Base-by-base conservation (phyloP, 345 rosid genomes). In the Syzygium jambos region DNA sequence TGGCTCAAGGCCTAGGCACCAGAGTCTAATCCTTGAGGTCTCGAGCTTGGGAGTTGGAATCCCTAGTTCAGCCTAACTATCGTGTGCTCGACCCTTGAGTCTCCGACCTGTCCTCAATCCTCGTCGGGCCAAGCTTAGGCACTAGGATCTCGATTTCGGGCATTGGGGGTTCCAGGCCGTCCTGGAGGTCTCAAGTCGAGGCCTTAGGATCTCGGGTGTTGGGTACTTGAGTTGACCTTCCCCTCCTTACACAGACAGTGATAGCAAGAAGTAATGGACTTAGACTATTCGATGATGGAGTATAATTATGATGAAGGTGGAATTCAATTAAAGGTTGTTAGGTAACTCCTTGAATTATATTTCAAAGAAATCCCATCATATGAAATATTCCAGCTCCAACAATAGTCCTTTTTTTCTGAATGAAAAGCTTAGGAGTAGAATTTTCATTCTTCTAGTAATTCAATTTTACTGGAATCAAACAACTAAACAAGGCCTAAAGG, bases 91-190 rank as follows among this genome's bases (percentile, higher is more conserved):
- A 63, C 0, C 0, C 19, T 5, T 6, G 73, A 0, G 34, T 29
- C 77, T 63, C 77, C 1, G 1, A 6, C 77, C 19, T 2, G 0
- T n/a, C 1, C 38, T 63, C 21, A 0, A 10, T 63, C 38, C 0
- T 63, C 0, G 10, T 19, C 4, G 9, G 14, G 5, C 38, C 77
- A 63, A 63, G 77, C 38, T 1, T 63, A n/a, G 2, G 77, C 77
- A 14, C 38, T 29, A 63, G 19, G 77, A 27, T 63, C 10, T 63
- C 38, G 0, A n/a, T 29, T 14, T 63, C 16, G 14, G 30, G 68
- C 0, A 0, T 13, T 7, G 23, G 16, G 30, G 30, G 1, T 59
- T 59, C 68, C 8, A 3, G 30, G 30, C 0, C 1, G 68, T 0
- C 68, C 30, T 16, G 2, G 55, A 52, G 55, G 55, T 52, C 54